Evolutionary conservation across 2,329 filamentous ascomycete species (phyloP).

Genomic region (Tolypocladium cylindrosporum): DNA sequence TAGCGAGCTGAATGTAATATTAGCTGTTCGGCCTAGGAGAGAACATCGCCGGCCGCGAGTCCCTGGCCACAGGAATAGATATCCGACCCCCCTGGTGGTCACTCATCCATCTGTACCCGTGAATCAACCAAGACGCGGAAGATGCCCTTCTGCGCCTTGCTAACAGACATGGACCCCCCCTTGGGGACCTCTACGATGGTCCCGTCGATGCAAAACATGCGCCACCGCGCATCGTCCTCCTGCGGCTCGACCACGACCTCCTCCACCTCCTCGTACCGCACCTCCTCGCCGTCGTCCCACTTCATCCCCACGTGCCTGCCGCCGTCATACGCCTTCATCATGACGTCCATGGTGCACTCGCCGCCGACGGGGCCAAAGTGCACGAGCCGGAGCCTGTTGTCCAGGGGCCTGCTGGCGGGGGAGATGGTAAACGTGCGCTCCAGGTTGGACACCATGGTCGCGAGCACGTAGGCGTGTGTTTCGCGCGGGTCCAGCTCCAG

Average conservation of each 20-base stretch:
- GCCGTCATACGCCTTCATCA: constrained; percentile 53
- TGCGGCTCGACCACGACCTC: constrained; percentile 55
- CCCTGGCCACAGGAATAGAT: background rate
- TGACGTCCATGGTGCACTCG: constrained; percentile 63
- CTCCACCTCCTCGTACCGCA: constrained; percentile 64
- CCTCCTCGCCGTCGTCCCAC: constrained; percentile 45
- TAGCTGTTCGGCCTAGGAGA: background rate
- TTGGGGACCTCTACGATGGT: constrained; percentile 67
- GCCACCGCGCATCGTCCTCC: constrained; percentile 65
- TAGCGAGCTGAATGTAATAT: constrained; percentile 8
- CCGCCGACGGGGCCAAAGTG: constrained; percentile 61
- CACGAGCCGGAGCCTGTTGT: constrained; percentile 61
- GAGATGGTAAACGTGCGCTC: constrained; percentile 78
- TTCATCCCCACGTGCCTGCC: constrained; percentile 44
- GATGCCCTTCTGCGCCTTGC: constrained; percentile 30
- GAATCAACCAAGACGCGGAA: constrained; percentile 35
- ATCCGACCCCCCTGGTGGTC: background rate
- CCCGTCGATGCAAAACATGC: constrained; percentile 85
- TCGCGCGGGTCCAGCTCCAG: constrained; percentile 21
- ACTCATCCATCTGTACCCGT: constrained; percentile 7
- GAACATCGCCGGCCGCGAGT: background rate
- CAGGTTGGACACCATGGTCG: constrained; percentile 68
- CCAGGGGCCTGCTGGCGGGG: constrained; percentile 58
- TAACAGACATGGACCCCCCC: constrained; percentile 62
- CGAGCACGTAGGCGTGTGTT: constrained; percentile 66